Evolutionary conservation across 352 stramenopile species (phyloP).

Genomic region (Phytophthora lateralis): DNA sequence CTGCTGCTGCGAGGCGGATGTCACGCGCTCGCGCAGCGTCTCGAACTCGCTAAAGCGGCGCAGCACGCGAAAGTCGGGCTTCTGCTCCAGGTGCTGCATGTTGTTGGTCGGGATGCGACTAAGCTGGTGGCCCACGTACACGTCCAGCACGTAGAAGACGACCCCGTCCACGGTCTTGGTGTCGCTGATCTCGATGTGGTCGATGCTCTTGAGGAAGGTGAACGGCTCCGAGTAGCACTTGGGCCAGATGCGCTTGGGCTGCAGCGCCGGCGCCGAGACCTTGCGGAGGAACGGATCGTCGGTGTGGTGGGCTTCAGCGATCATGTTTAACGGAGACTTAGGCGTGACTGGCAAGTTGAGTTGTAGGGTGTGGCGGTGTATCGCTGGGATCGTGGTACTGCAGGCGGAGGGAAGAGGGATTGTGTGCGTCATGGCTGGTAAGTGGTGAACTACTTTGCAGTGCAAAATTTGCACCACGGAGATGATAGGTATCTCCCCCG

Average conservation of each 20-base stretch:
- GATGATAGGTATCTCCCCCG: neutral
- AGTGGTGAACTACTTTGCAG: slow-evolving; percentile 13
- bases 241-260: slow-evolving; percentile 29
- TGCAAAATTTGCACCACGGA: neutral
- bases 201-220: slow-evolving; percentile 41
- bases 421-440: slow-evolving; percentile 3
- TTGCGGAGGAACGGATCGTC: slow-evolving; percentile 16
- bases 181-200: slow-evolving; percentile 46
- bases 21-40: slow-evolving; percentile 27
- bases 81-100: slow-evolving; percentile 7
- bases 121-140: slow-evolving; percentile 51
- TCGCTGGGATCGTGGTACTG: slow-evolving; percentile 4
- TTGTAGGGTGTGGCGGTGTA: slow-evolving; percentile 5
- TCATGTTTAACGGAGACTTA: neutral
- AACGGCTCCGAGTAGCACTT: slow-evolving; percentile 38
- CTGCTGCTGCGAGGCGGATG: slow-evolving; percentile 26
- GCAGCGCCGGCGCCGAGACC: slow-evolving; percentile 17
- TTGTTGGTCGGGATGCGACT: slow-evolving; percentile 57
- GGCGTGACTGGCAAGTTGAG: slow-evolving; percentile 16
- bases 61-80: slow-evolving; percentile 36
- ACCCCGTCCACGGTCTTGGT: slow-evolving; percentile 39
- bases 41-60: slow-evolving; percentile 41
- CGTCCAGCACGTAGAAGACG: slow-evolving; percentile 52
- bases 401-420: neutral
- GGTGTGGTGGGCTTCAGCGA: neutral